Percentiles rank a stretch among this genome's conserved stretches.
These are phyloP conservation scores for Arachis hypogaea DNA, from an alignment of 306 rosid genomes.

Conservation along the genomic window DNA sequence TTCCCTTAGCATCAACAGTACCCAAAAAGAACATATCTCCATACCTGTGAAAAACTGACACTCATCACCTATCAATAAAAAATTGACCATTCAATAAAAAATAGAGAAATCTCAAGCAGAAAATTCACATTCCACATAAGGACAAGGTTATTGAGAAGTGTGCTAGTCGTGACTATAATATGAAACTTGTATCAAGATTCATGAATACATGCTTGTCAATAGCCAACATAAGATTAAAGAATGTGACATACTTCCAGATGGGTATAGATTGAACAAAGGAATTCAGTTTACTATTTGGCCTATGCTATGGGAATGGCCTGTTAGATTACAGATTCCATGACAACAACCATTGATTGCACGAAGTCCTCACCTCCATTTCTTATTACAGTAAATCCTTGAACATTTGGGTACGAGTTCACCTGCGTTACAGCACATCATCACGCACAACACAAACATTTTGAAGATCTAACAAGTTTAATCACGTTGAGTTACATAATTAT, in stretches of 20 bases:
- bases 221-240: slow-evolving; percentile 8
- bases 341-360: slow-evolving; percentile 81
- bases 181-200: background rate
- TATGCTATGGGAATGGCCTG: slow-evolving; percentile 54
- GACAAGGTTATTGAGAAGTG: slow-evolving; percentile 8
- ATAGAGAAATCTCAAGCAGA: slow-evolving; percentile 30
- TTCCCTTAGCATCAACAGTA: slow-evolving; percentile 96
- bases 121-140: slow-evolving; percentile 23
- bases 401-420: slow-evolving; percentile 87
- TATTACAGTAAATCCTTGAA: slow-evolving; percentile 79
- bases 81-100: slow-evolving; percentile 36
- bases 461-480: background rate
- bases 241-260: too few relatives aligned
- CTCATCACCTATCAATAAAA: slow-evolving; percentile 88
- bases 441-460: slow-evolving; percentile 11
- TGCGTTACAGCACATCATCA: slow-evolving; percentile 28
- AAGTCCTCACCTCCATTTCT: slow-evolving; percentile 85
- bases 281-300: too few relatives aligned
- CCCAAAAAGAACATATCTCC: slow-evolving; percentile 97
- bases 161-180: background rate
- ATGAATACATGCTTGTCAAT: background rate
- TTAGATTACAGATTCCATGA: slow-evolving; percentile 71
- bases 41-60: slow-evolving; percentile 93
- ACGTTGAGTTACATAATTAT: background rate
- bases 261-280: too few relatives aligned